Base-by-base conservation (phyloP, 164 flowering plant genomes). In the Malania oleifera region DNA sequence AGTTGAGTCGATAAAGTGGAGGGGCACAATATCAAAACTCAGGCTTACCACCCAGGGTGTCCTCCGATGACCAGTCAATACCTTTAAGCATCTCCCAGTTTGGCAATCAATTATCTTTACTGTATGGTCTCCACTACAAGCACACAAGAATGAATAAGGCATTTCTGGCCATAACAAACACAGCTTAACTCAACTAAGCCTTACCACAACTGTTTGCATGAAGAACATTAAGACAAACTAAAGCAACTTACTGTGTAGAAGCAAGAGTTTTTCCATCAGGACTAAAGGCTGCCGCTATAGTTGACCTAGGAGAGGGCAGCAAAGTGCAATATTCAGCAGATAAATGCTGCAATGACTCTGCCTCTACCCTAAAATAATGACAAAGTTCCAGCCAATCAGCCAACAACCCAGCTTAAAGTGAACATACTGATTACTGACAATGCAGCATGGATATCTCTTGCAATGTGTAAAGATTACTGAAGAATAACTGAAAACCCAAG, bases 31-130 rank as follows among this genome's bases (percentile, higher is more conserved):
- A 4, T 31, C 35, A 31, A n/a, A 53, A 54, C 24, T 38, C 31
- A 53, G 17, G 31, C 97, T 73, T 77, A 92, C 98, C 97, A 93
- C 98, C 98, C 98, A 93, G 19, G 98, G 98, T 34, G 98, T 93
- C 63, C 97, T 83, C 52, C 92, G 77, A 71, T 90, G 98, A 49
- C 98, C 98, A 69, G 73, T 81, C 65, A 93, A 73, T 62, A 93
- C 96, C 77, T 87, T 93, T 63, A 87, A 74, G 79, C 97, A 93
- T 48, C 67, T 80, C 37, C 97, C 96, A 71, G 79, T 83, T 67
- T 76, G 85, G 64, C 91, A 84, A 65, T 93, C 91, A 66, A 93
- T 87, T 64, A 93, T 80, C 73, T 93, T 93, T 45, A 93, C 98
- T 0, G 97, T 90, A 70, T 93, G 98, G 54, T 92, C 98, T 18